Evolutionary conservation across 169 alveolate species (phyloP).

Genomic region (Eimeria maxima): DNA sequence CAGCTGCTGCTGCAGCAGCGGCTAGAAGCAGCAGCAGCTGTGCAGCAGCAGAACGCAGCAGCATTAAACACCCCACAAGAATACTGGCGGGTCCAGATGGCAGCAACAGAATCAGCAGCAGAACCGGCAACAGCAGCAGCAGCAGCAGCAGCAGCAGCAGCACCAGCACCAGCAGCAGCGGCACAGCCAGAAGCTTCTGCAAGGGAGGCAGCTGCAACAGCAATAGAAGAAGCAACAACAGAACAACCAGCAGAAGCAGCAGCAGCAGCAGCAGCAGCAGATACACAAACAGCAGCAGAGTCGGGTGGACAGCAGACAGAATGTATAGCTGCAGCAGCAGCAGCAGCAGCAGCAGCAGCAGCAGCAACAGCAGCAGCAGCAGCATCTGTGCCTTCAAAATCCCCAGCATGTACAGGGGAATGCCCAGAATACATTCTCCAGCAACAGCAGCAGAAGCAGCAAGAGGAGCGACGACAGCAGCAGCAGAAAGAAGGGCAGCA

Average conservation of each 20-base stretch:
- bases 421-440: not conserved
- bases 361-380: slow-evolving; percentile 13
- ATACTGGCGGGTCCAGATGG: not conserved
- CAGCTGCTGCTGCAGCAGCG: not conserved
- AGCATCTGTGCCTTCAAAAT: not conserved
- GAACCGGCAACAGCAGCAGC: not conserved
- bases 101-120: slow-evolving; percentile 28
- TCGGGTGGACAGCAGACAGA: not conserved
- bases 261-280: too few species aligned
- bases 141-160: slow-evolving; percentile 17
- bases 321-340: not conserved
- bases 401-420: not conserved
- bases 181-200: too few species aligned
- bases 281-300: too few species aligned
- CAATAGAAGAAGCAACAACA: too few species aligned
- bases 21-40: not conserved
- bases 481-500: not conserved
- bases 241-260: too few species aligned
- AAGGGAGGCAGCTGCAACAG: too few species aligned
- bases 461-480: too few species aligned
- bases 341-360: slow-evolving; percentile 1
- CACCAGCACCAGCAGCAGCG: too few species aligned
- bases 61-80: not conserved
- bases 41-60: not conserved
- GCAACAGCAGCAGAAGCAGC: not conserved